phyloP scores from a whole-genome alignment of 2,329 filamentous ascomycete genomes.

The Calonectria ilicicola region DNA sequence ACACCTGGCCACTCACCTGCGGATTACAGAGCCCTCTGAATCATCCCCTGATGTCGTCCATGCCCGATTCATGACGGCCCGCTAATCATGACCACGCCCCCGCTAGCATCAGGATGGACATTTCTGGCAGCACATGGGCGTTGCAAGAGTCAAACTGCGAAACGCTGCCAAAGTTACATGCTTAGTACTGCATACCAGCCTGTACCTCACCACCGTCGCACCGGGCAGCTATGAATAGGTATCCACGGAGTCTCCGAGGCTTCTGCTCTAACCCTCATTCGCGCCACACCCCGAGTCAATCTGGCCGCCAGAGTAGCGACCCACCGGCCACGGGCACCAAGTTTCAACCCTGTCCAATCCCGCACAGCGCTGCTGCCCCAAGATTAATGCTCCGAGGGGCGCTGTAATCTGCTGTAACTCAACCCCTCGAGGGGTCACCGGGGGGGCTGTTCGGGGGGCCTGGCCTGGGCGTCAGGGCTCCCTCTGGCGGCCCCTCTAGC shows the following conservation, averaged over 20 bases:
- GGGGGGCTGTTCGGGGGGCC: not conserved
- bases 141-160: conserved; percentile 6
- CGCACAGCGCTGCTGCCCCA: not conserved
- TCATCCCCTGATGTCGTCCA: not conserved
- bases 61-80: conserved; percentile 6
- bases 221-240: not conserved
- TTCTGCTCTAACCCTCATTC: conserved; percentile 1
- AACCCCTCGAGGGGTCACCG: conserved; percentile 6
- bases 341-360: conserved; percentile 10
- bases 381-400: conserved; percentile 16
- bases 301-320: not conserved
- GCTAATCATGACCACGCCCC: not conserved
- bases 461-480: not conserved
- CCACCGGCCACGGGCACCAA: conserved; percentile 2
- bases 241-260: conserved; percentile 10
- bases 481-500: not conserved
- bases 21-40: not conserved
- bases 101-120: conserved; percentile 2
- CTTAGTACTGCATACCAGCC: not conserved
- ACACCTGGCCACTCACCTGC: not conserved
- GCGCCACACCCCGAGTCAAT: conserved; percentile 2
- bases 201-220: conserved; percentile 4
- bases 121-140: conserved; percentile 7
- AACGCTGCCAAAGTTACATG: conserved; percentile 1
- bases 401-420: not conserved